These are phyloP conservation scores for Aspergillus nomiae DNA, from an alignment of 2,329 filamentous ascomycete genomes.

Conservation along the genomic window DNA sequence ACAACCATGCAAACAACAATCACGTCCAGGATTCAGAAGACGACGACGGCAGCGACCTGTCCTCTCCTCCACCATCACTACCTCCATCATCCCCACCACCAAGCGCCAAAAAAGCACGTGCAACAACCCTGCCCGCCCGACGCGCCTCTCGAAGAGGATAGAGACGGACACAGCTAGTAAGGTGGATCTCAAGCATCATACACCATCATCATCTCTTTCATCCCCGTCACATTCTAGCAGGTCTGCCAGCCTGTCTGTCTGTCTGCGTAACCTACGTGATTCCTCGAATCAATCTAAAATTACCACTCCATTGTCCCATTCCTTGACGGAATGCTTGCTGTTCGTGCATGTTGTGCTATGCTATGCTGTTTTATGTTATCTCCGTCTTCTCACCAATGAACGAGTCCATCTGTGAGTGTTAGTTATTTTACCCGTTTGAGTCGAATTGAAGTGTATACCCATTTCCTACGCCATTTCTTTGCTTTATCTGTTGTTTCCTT, in stretches of 20 bases:
- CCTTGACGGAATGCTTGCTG: constrained; percentile 10
- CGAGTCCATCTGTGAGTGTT: not conserved
- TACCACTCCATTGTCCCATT: constrained; percentile 1
- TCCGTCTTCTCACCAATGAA: not conserved
- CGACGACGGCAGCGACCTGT: constrained; percentile 15
- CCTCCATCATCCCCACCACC: constrained; percentile 13
- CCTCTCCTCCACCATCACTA: constrained; percentile 10
- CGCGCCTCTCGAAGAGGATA: constrained; percentile 24
- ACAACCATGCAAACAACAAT: constrained; percentile 20
- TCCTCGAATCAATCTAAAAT: not conserved
- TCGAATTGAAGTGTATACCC: constrained; percentile 15
- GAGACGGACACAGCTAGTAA: not conserved
- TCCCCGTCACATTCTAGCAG: not conserved
- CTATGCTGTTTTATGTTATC: not conserved
- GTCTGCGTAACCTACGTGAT: not conserved
- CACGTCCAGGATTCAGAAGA: constrained; percentile 18
- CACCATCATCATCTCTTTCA: not conserved
- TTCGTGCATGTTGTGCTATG: not conserved
- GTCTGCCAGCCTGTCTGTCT: not conserved
- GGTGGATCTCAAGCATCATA: not conserved
- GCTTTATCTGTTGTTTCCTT: constrained; percentile 45
- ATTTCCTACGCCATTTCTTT: constrained; percentile 43
- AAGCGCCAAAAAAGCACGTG: constrained; percentile 15
- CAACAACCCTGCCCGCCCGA: constrained; percentile 20
- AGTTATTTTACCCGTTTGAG: constrained; percentile 5